A percentile compares a stretch with the other conserved stretches of the same genome.
phyloP scores from a whole-genome alignment of 257 asterid species.

The Verbascum thapsus region DNA sequence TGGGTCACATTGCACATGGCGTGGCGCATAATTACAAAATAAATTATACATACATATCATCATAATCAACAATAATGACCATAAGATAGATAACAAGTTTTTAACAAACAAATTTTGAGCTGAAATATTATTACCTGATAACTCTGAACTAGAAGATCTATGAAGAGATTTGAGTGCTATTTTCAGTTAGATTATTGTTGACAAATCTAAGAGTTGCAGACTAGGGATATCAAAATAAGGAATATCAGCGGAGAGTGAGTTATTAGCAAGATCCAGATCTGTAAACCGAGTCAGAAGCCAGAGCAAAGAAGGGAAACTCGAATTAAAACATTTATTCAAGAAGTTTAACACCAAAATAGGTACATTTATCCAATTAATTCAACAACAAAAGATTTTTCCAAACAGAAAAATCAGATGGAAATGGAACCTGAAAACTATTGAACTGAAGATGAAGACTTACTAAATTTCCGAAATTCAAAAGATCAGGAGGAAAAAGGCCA shows the following conservation, averaged over 20 bases:
- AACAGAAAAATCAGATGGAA: slow-evolving; percentile 61
- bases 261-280: slow-evolving; percentile 64
- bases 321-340: slow-evolving; percentile 61
- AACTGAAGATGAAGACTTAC: slow-evolving; percentile 65
- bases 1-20: no score
- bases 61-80: no score
- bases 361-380: slow-evolving; percentile 72
- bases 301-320: slow-evolving; percentile 67
- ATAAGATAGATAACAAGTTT: no score
- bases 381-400: slow-evolving; percentile 66
- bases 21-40: no score
- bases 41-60: no score
- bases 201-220: slow-evolving; percentile 62
- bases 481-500: slow-evolving; percentile 82
- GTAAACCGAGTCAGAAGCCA: slow-evolving; percentile 73
- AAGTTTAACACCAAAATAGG: no score
- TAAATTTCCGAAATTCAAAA: slow-evolving; percentile 57
- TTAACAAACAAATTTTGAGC: no score
- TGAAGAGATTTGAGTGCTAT: slow-evolving; percentile 63
- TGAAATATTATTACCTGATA: slow-evolving; percentile 61
- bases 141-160: slow-evolving; percentile 68
- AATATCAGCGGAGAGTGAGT: slow-evolving; percentile 67
- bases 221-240: slow-evolving; percentile 70
- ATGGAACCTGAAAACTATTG: slow-evolving; percentile 63
- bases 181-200: slow-evolving; percentile 72